Evolutionary conservation across 805 yeast genomes (phyloP), one percentile per base, ranked within the genome.

Genomic region (Cyberlindnera veronae): DNA sequence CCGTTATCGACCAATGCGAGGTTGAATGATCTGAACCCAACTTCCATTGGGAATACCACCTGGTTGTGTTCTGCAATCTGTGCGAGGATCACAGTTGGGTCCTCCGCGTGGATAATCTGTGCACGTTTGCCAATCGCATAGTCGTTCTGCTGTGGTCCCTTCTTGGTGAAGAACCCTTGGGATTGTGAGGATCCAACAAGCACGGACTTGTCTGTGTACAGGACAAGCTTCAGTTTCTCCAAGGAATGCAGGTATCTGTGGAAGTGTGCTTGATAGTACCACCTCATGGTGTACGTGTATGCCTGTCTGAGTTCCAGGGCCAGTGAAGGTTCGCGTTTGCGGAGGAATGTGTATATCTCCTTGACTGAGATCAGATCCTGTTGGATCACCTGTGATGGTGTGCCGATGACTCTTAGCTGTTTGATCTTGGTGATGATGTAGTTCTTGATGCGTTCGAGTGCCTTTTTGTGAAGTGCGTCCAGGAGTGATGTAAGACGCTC

Each of bases 241-340:
- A 90, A 62, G 1, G 95, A 79, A 45, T 81, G 76, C 28, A 81
- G 61, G 62, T 89, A 90, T 47, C 89, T 77, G 14, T 81, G 79
- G 55, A 90, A 91, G 50, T 84, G 76, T 41, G 83, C 74, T 42
- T 74, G 70, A 60, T 93, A 93, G 64, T 91, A 93, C 99, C 99
- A 93, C 53, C 76, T 70, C 86, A 93, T 90, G 3, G 98, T 91
- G 54, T 79, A 80, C 15, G 81, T 66, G 59, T 93, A 93, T 0
- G 97, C 98, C 52, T 75, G 74, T 39, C 79, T 72, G 29, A 93
- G 69, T 54, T 87, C 93, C 13, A 66, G 58, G 0, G 95, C 91
- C 39, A 93, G 63, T 6, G 77, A 70, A 8, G 74, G 69, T 42
- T 84, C 76, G 36, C 77, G 74, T 5, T 62, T 53, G 4, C 67